Conservation (phyloP, 768 basidiomycete genomes). For the Leccinum obscurum region DNA sequence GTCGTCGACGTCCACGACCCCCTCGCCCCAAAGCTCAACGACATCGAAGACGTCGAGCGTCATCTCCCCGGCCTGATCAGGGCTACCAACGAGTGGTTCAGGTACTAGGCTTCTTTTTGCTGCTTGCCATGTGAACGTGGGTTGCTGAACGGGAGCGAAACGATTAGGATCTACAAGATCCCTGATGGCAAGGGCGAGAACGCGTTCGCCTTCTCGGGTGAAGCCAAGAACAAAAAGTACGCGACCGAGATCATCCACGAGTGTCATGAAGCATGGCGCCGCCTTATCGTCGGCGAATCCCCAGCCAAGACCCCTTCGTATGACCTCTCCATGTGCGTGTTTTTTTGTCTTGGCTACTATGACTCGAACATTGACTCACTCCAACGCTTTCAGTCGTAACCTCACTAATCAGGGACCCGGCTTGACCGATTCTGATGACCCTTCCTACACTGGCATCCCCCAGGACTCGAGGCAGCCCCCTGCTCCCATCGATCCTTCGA, state of each 20-base stretch:
- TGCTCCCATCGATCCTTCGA: slow-evolving; percentile 87
- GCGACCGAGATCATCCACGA: slow-evolving; percentile 99
- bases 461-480: slow-evolving; percentile 80
- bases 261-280: slow-evolving; percentile 98
- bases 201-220: slow-evolving; percentile 98
- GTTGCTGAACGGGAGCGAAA: slow-evolving; percentile 3
- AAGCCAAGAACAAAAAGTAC: slow-evolving; percentile 99
- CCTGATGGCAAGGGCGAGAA: slow-evolving; percentile 97
- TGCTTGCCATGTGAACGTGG: background rate
- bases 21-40: slow-evolving; percentile 94
- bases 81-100: slow-evolving; percentile 99
- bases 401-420: slow-evolving; percentile 73
- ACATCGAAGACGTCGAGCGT: slow-evolving; percentile 98
- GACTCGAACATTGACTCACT: background rate
- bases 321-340: slow-evolving; percentile 82
- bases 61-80: slow-evolving; percentile 96
- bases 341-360: background rate
- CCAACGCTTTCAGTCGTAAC: slow-evolving; percentile 61
- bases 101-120: slow-evolving; percentile 43
- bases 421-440: slow-evolving; percentile 61
- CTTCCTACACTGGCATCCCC: slow-evolving; percentile 64
- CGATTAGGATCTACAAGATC: slow-evolving; percentile 86
- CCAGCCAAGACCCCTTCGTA: slow-evolving; percentile 70
- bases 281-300: slow-evolving; percentile 78
- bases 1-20: slow-evolving; percentile 97